phyloP scores from a whole-genome alignment of 805 yeast species.

The Myxozyma nipponensis region DNA sequence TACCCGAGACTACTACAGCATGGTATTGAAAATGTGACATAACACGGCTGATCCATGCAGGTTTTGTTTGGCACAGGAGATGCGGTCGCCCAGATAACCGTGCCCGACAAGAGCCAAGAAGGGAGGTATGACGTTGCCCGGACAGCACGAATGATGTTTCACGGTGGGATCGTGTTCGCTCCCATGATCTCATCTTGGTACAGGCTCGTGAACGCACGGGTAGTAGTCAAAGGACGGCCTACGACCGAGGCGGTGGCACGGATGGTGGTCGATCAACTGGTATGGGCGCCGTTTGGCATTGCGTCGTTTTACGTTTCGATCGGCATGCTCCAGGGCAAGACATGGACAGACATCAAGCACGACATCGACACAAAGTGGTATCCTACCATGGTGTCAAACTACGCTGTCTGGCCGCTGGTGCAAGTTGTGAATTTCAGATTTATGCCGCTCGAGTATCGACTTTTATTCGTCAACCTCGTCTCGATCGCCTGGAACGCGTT shows the following conservation, averaged over 20 bases:
- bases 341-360: conserved; percentile 40
- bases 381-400: conserved; percentile 60
- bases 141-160: conserved; percentile 59
- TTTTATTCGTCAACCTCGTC: conserved; percentile 64
- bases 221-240: conserved; percentile 22
- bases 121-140: conserved; percentile 49
- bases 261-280: conserved; percentile 65
- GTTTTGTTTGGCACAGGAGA: conserved; percentile 71
- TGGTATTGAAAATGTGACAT: not conserved
- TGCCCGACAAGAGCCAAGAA: conserved; percentile 35
- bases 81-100: conserved; percentile 58
- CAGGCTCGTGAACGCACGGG: conserved; percentile 20
- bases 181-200: conserved; percentile 69
- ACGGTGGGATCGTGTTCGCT: conserved; percentile 72
- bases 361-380: conserved; percentile 46
- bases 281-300: conserved; percentile 69
- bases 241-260: conserved; percentile 43
- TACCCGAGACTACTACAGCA: not conserved
- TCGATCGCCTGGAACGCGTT: conserved; percentile 83
- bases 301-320: conserved; percentile 68
- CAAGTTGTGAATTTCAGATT: conserved; percentile 60
- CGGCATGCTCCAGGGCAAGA: conserved; percentile 60
- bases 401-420: conserved; percentile 79
- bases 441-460: conserved; percentile 40
- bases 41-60: conserved; percentile 2